A percentile compares a stretch with the other conserved stretches of the same genome.
Evolutionary conservation across 768 basidiomycete species (phyloP).

Genomic region (Amanita phalloides): DNA sequence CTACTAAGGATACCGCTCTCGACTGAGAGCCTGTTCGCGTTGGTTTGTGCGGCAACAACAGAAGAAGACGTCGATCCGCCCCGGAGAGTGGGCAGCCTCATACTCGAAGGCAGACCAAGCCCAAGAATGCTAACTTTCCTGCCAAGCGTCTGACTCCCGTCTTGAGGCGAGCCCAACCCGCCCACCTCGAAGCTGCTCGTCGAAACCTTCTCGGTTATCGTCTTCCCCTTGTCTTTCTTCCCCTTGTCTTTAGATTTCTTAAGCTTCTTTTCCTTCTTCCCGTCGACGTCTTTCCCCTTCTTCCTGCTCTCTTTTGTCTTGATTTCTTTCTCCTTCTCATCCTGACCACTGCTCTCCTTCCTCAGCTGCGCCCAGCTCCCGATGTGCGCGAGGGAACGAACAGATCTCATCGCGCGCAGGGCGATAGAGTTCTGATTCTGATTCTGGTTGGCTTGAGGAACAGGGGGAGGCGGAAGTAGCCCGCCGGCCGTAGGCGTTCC

Average conservation of each 20-base stretch:
- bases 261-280: neutral
- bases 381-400: constrained; percentile 61
- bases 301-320: constrained; percentile 18
- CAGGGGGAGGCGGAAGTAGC: neutral
- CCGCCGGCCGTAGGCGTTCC: constrained; percentile 6
- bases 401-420: constrained; percentile 66
- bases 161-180: constrained; percentile 13
- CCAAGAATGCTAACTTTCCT: constrained; percentile 59
- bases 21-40: constrained; percentile 1
- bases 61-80: constrained; percentile 28
- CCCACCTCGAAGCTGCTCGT: constrained; percentile 64
- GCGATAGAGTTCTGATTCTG: constrained; percentile 46
- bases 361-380: constrained; percentile 50
- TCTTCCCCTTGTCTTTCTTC: constrained; percentile 15
- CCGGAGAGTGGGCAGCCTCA: constrained; percentile 31
- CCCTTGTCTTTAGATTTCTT: constrained; percentile 1
- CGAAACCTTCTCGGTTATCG: constrained; percentile 31
- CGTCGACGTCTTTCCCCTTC: neutral
- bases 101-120: constrained; percentile 47
- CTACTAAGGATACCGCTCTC: constrained; percentile 10
- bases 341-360: constrained; percentile 16
- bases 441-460: constrained; percentile 6
- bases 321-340: constrained; percentile 15
- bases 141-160: constrained; percentile 26
- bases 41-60: constrained; percentile 8